Evolutionary conservation across 192 early-diverging fungal genomes (phyloP).

Genomic region (Coemansia sp.): DNA sequence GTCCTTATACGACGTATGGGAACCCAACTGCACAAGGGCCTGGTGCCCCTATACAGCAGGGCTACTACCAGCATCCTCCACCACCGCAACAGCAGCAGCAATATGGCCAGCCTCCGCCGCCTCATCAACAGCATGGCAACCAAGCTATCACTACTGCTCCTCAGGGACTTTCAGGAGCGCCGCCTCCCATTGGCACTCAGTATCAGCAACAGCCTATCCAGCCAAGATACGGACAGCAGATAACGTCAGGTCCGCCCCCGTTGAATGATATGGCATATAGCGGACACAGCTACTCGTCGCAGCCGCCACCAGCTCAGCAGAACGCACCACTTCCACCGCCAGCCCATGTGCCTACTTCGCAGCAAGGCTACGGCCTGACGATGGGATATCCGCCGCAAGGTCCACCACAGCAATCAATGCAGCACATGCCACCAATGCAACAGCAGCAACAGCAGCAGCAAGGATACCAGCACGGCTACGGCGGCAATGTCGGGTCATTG

Average conservation of each 20-base stretch:
- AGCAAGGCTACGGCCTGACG: conserved; percentile 22
- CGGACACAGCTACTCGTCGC: conserved; percentile 16
- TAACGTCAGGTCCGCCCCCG: conserved; percentile 21
- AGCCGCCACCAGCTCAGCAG: conserved; percentile 25
- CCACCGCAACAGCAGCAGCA: conserved; percentile 18
- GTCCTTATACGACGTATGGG: background rate
- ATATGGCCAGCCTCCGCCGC: conserved; percentile 15
- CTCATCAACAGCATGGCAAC: conserved; percentile 17
- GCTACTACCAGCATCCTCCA: conserved; percentile 30
- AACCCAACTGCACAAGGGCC: conserved; percentile 4
- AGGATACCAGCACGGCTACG: conserved; percentile 46
- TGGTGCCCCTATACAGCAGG: conserved; percentile 13
- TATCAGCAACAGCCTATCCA: conserved; percentile 9
- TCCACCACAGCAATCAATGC: conserved; percentile 13
- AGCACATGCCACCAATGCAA: conserved; percentile 15
- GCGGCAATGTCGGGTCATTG: conserved; percentile 42
- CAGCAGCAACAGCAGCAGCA: conserved; percentile 34
- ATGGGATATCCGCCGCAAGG: conserved; percentile 10
- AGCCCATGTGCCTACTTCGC: conserved; percentile 10
- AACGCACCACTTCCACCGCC: conserved; percentile 2
- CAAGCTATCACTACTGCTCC: background rate
- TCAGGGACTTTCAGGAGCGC: conserved; percentile 7
- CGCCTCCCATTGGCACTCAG: conserved; percentile 3
- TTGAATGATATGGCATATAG: conserved; percentile 15
- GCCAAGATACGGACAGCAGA: conserved; percentile 33